Evolutionary conservation across 495 filamentous ascomycete species (phyloP), one percentile per base, ranked within the genome.

Genomic region (Penicillium odoratum): DNA sequence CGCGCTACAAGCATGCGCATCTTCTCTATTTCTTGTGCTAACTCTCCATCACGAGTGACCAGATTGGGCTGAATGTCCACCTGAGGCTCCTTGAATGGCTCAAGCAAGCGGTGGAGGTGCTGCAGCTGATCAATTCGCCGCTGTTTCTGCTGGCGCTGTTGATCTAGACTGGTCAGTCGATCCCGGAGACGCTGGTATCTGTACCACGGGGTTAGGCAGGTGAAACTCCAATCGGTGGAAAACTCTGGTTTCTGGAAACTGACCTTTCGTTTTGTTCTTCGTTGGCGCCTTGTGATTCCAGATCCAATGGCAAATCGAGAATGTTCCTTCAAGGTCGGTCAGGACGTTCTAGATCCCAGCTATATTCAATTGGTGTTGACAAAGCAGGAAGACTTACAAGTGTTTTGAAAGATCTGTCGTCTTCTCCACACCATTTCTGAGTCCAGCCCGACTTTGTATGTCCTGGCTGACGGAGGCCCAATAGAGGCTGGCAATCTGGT

Each of bases 401-500:
- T 83, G 79, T 49, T 57, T 77, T 5, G 76, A 81, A 26, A 77
- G 69, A 47, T 80, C 79, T 4, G 74, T 69, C 7, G 69, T 79
- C 47, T 70, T 77, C 16, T 74, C 76, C 3, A 74, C 74, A 0
- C 67, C 73, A 2, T 66, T 74, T 36, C 60, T 21, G 57, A 77
- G 31, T 51, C 71, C 51, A 60, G 69, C 46, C 59, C 71, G 64
- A 59, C 71, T 74, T 28, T 79, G 77, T 2, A 69, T 73, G 40
- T 81, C 79, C 65, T 74, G 69, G 9, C 58, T 79, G 31, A 77
- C 75, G 0, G 75, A 64, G 26, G 72, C 61, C 81, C 85, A 85
- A 65, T 93, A 94, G 51, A 93, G 71, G 51, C 72, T 74, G 62
- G 92, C 85, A 44, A 95, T 86, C 76, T 95, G 90, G 70, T 92